A percentile compares a stretch with the other conserved stretches of the same genome.
Conservation (phyloP, 257 asterid genomes). For the Anisodus acutangulus region DNA sequence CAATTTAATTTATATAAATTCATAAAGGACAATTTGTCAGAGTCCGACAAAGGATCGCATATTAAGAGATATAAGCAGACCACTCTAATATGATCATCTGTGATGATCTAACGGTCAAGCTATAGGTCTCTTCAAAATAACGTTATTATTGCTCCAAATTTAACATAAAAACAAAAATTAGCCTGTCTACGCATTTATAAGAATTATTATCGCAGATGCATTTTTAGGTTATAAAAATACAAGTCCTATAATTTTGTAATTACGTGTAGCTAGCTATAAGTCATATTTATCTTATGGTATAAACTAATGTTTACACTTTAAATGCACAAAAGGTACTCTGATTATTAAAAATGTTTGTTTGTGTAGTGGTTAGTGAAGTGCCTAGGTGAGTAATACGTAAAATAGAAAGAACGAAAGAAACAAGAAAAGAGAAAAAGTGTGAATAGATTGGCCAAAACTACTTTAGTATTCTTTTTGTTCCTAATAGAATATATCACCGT, state of each 20-base stretch:
- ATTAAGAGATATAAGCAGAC: no score
- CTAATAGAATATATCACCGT: no score
- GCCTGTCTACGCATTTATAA: no score
- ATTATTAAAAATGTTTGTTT: no score
- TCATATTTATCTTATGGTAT: not conserved
- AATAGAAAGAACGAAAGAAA: not conserved
- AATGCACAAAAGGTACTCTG: not conserved
- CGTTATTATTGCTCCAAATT: no score
- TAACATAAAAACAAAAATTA: no score
- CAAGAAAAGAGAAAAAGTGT: not conserved
- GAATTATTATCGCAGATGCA: not conserved
- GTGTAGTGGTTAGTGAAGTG: not conserved
- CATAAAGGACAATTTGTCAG: no score
- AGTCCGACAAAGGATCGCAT: no score
- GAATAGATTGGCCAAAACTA: not conserved
- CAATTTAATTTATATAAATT: not conserved
- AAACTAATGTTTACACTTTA: not conserved
- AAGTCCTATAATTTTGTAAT: not conserved
- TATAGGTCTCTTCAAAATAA: no score
- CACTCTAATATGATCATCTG: no score
- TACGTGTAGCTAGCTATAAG: not conserved
- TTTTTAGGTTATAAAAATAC: not conserved
- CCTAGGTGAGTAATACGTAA: no score
- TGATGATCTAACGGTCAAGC: no score
- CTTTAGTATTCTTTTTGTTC: constrained; percentile 12